A percentile compares a stretch with the other conserved stretches of the same genome.
Evolutionary conservation across 176 grass and related monocot species (phyloP).

Genomic region (Chrysopogon serrulatus): DNA sequence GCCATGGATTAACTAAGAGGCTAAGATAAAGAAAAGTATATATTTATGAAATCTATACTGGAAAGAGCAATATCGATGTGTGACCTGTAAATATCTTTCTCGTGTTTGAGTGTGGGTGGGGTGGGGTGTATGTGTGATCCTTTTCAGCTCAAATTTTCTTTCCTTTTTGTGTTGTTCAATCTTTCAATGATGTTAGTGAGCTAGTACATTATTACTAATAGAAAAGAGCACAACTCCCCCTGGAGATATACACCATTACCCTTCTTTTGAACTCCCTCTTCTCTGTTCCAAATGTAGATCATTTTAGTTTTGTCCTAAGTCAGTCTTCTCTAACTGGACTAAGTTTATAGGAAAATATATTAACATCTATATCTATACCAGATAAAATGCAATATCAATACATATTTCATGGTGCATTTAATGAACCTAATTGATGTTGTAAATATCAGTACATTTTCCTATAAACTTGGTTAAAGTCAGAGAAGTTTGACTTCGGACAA

Average conservation of each 20-base stretch:
- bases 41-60: constrained; percentile 4
- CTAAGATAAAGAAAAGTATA: neutral
- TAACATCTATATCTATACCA: neutral
- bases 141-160: neutral
- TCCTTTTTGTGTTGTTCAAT: neutral
- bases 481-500: neutral
- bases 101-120: neutral
- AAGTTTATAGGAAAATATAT: neutral
- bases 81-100: neutral
- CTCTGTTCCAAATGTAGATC: neutral
- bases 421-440: neutral
- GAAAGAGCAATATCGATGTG: constrained; percentile 6
- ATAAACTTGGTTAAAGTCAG: neutral
- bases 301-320: neutral
- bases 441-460: neutral
- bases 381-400: neutral
- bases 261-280: neutral
- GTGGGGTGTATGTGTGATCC: neutral
- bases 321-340: neutral
- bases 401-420: neutral
- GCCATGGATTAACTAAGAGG: neutral
- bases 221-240: neutral
- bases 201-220: neutral
- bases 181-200: neutral
- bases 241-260: neutral